Evolutionary conservation across 805 yeast genomes (phyloP), one percentile per base, ranked within the genome.

Genomic region (Sugiyamaella americana): DNA sequence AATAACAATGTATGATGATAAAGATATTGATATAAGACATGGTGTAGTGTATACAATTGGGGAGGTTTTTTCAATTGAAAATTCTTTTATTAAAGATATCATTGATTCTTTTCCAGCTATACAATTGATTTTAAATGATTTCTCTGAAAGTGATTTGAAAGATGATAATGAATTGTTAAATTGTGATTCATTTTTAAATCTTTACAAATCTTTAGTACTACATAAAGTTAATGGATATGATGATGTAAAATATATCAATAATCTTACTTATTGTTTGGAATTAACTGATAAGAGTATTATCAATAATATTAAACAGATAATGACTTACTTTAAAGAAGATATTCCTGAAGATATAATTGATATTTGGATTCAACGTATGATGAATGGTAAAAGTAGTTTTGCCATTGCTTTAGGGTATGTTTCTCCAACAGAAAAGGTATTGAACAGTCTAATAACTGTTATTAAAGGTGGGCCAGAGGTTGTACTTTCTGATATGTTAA

Each of bases 181-280:
- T 43, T 73, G 72, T 1, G 75, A 71, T 46, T 75, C 65, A 36
- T 60, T 56, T 20, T 35, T 69, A 2, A 52, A 56, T 38, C 46
- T 66, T 2, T 29, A 62, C 6, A 43, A 55, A 0, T 41, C 30
- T n/a, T 6, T 51, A 2, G 18, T 32, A 4, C 26, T n/a, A 23
- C 19, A 20, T 8, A 26, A 26, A 8, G 32, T 26, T 8, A 26
- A 26, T 8, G 32, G 32, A 26, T 26, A 26, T 13, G 32, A 26
- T 26, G 32, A 26, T 8, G 11, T 8, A 13, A 13, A 26, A 8
- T 8, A 8, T 8, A 26, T 26, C 13, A 26, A 26, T 13, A 26
- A 26, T 8, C 32, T 35, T 11, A 13, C 38, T 13, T 17, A 17
- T n/a, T 17, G 24, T 16, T 30, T 48, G 48, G 51, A 48, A 32